Conservation (phyloP, 2,329 filamentous ascomycete species). For the Claviceps capensis region DNA sequence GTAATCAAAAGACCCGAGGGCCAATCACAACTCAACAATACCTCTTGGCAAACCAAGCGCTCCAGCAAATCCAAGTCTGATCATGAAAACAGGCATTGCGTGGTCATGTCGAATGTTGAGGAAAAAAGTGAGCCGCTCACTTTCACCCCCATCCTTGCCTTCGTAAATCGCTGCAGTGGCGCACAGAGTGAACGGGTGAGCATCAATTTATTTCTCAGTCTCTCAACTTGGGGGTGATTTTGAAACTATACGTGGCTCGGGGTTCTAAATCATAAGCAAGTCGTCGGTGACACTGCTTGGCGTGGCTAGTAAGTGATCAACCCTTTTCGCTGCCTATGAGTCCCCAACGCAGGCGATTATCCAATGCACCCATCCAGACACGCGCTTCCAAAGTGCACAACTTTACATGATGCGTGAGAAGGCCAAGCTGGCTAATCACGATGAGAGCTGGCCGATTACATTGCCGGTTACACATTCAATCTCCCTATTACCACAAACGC, state of each 20-base stretch:
- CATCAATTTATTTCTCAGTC: background rate
- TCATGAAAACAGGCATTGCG: background rate
- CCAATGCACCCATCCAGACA: background rate
- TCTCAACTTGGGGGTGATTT: background rate
- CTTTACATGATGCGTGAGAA: background rate
- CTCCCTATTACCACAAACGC: background rate
- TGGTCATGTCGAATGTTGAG: background rate
- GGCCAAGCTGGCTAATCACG: background rate
- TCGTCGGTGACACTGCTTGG: background rate
- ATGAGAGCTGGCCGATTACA: background rate
- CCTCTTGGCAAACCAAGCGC: background rate
- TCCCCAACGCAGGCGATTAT: background rate
- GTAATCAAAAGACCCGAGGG: constrained; percentile 2
- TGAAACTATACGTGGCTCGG: background rate
- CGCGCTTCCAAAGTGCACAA: no score
- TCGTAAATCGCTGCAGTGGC: background rate
- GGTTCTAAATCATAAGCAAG: background rate
- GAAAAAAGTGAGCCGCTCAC: constrained; percentile 3
- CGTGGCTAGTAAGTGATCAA: constrained; percentile 2
- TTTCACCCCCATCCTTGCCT: background rate
- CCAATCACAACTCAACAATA: constrained; percentile 5
- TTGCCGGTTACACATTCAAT: background rate
- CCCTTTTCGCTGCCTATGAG: background rate
- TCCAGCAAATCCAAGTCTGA: constrained; percentile 1
- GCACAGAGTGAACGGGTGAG: background rate